Percentiles rank a stretch among this genome's conserved stretches.
phyloP scores from a whole-genome alignment of 768 basidiomycete genomes.

The Chalciporus pseudorubinellus region DNA sequence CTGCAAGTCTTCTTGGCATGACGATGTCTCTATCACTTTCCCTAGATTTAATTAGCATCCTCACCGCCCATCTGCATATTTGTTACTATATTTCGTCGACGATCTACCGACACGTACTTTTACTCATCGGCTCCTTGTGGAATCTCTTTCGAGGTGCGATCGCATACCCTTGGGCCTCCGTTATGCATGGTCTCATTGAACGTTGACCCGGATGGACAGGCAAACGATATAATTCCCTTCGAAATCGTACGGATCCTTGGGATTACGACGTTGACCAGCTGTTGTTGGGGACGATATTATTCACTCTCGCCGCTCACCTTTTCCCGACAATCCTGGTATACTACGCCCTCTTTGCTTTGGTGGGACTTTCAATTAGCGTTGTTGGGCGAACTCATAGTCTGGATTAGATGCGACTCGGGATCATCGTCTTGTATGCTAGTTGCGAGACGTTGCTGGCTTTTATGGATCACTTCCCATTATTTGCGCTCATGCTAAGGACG shows the following conservation, averaged over 20 bases:
- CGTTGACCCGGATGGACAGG: constrained; percentile 44
- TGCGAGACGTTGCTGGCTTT: constrained; percentile 69
- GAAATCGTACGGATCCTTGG: constrained; percentile 86
- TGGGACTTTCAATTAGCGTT: constrained; percentile 19
- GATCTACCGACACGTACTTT: constrained; percentile 61
- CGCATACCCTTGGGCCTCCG: background rate
- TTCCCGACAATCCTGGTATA: constrained; percentile 87
- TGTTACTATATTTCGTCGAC: constrained; percentile 63
- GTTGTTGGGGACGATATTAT: constrained; percentile 88
- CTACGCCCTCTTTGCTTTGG: constrained; percentile 76
- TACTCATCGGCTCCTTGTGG: constrained; percentile 68
- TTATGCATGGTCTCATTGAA: background rate
- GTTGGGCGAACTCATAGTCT: background rate
- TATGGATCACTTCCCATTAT: constrained; percentile 92
- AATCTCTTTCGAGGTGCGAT: constrained; percentile 82
- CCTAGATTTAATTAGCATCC: constrained; percentile 61
- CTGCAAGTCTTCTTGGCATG: constrained; percentile 43
- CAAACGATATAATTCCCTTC: constrained; percentile 82
- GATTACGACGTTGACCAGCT: constrained; percentile 92
- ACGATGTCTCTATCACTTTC: constrained; percentile 66
- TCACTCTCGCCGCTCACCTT: constrained; percentile 77
- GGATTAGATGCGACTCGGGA: constrained; percentile 48
- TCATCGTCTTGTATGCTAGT: constrained; percentile 57
- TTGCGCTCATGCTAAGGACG: constrained; percentile 75
- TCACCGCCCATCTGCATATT: constrained; percentile 70